Conservation (phyloP, 2,329 filamentous ascomycete species). For the Aaosphaeria pasadenensis region DNA sequence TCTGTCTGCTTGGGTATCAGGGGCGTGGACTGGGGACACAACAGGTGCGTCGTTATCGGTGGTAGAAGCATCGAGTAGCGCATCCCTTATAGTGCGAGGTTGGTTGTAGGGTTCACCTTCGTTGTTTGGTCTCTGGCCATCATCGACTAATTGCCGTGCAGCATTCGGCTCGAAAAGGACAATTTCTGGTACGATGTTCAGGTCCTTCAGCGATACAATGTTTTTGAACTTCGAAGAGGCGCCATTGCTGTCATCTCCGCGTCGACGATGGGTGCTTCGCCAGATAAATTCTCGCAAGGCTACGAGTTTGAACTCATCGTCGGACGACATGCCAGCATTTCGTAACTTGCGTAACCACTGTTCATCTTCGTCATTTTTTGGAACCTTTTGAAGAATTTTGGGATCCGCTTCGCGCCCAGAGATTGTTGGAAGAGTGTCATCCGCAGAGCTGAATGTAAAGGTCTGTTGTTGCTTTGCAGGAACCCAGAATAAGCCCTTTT, state of each 20-base stretch:
- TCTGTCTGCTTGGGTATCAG: conserved; percentile 40
- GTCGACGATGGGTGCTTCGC: conserved; percentile 72
- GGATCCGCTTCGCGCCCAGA: conserved; percentile 56
- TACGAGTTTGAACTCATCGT: conserved; percentile 88
- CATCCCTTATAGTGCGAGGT: conserved; percentile 82
- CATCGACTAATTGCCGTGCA: conserved; percentile 45
- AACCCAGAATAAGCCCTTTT: conserved; percentile 86
- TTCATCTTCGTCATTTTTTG: conserved; percentile 88
- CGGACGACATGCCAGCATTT: conserved; percentile 74
- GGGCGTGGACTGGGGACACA: conserved; percentile 38
- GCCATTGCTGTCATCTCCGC: conserved; percentile 49
- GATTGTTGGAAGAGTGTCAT: conserved; percentile 52
- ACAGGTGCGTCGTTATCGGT: conserved; percentile 70
- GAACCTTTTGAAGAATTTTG: conserved; percentile 60
- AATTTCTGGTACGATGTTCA: conserved; percentile 79
- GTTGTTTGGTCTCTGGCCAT: conserved; percentile 23
- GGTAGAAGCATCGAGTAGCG: conserved; percentile 85
- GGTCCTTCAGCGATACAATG: conserved; percentile 70
- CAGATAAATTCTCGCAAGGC: conserved; percentile 88
- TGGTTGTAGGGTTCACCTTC: conserved; percentile 33
- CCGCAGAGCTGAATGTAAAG: conserved; percentile 63
- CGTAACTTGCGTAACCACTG: conserved; percentile 84
- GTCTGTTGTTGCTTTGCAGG: conserved; percentile 66
- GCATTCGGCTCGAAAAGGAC: conserved; percentile 74
- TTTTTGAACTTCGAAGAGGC: conserved; percentile 56